phyloP scores from a whole-genome alignment of 768 basidiomycete genomes.

The Podaxis sp. region DNA sequence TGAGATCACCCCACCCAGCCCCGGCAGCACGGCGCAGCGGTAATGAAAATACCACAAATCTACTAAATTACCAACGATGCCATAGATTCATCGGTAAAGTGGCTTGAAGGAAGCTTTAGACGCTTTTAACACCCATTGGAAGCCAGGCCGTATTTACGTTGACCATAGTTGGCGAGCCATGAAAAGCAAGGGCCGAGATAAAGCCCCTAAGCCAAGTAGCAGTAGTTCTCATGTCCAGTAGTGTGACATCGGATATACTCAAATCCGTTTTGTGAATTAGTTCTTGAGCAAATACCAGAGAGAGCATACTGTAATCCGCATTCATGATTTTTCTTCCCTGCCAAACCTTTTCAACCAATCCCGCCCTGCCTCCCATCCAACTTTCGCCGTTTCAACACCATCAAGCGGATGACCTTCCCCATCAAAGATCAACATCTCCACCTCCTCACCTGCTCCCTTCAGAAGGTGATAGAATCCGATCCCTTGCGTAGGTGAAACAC shows the following conservation, averaged over 20 bases:
- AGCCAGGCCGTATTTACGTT: neutral
- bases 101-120: neutral
- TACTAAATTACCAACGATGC: neutral
- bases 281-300: neutral
- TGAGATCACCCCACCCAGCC: conserved; percentile 2
- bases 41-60: neutral
- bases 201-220: neutral
- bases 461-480: conserved; percentile 63
- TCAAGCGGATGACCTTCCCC: conserved; percentile 62
- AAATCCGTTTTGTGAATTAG: neutral
- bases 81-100: neutral
- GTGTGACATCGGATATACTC: neutral
- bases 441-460: conserved; percentile 37
- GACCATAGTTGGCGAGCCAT: neutral
- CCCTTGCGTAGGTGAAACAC: conserved; percentile 62
- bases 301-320: neutral
- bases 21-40: neutral
- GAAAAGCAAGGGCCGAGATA: neutral
- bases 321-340: neutral
- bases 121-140: neutral
- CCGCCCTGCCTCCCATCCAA: conserved; percentile 45
- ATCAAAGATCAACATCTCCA: conserved; percentile 59
- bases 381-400: conserved; percentile 55
- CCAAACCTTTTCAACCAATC: conserved; percentile 40
- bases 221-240: neutral